Evolutionary conservation across 352 stramenopile genomes (phyloP).

Genomic region (Pythium rhizo-oryzae): DNA sequence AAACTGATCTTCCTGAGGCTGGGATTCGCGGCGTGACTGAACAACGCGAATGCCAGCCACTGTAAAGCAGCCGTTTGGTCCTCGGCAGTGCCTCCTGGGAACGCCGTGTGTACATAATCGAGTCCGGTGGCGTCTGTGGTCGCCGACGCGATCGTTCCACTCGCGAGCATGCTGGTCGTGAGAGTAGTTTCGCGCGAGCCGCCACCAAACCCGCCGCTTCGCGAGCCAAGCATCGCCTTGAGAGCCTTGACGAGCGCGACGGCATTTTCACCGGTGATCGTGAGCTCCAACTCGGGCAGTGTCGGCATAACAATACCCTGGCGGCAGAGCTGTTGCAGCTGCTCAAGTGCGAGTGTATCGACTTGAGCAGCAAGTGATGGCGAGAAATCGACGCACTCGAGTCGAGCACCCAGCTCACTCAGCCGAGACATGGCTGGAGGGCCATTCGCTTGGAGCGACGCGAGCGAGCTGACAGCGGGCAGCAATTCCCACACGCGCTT

Average conservation of each 20-base stretch:
- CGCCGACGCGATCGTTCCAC: neutral
- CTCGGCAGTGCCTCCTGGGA: neutral
- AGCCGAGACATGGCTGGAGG: neutral
- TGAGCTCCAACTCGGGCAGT: neutral
- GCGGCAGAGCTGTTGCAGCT: neutral
- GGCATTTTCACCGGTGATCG: neutral
- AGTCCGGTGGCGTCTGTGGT: neutral
- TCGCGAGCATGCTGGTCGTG: neutral
- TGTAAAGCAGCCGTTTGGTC: neutral
- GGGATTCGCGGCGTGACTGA: neutral
- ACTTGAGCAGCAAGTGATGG: neutral
- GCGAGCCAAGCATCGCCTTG: neutral
- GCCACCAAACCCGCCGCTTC: neutral
- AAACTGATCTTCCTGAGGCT: neutral
- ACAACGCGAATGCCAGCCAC: conserved; percentile 7
- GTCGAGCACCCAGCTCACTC: neutral
- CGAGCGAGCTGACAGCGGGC: no score
- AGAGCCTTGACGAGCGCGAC: neutral
- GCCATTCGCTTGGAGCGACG: no score
- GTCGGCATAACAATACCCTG: neutral
- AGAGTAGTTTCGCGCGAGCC: neutral
- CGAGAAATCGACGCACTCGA: neutral
- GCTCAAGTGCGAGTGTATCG: neutral
- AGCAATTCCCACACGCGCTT: no score
- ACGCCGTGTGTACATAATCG: neutral